These are phyloP conservation scores for Ophidiomyces ophidiicola DNA, from an alignment of 2,329 filamentous ascomycete genomes.

Conservation along the genomic window DNA sequence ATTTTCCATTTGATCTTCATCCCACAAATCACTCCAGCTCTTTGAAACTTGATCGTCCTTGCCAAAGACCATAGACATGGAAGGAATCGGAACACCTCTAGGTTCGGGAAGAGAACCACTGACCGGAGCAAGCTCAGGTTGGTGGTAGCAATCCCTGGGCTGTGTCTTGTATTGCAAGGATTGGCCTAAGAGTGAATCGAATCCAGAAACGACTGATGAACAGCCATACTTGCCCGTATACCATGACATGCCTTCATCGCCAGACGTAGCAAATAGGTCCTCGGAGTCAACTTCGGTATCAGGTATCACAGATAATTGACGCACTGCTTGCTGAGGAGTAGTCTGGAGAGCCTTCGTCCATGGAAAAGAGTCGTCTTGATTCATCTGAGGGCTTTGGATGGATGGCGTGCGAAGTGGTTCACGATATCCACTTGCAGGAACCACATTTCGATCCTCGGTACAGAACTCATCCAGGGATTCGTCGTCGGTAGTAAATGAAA, in stretches of 20 bases:
- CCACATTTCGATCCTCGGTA: conserved; percentile 60
- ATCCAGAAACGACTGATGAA: conserved; percentile 68
- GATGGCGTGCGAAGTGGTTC: conserved; percentile 93
- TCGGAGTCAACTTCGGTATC: conserved; percentile 67
- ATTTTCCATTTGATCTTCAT: conserved; percentile 70
- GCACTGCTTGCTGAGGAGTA: conserved; percentile 55
- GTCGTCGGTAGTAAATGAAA: conserved; percentile 89
- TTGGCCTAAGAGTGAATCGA: conserved; percentile 68
- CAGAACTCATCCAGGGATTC: conserved; percentile 91
- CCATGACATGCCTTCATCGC: conserved; percentile 55
- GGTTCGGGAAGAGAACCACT: conserved; percentile 61
- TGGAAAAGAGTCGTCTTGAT: conserved; percentile 68
- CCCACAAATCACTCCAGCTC: conserved; percentile 98
- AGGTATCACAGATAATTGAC: conserved; percentile 77
- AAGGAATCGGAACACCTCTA: conserved; percentile 48
- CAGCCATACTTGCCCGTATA: conserved; percentile 64
- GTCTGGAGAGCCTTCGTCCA: conserved; percentile 86
- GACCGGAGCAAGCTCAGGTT: conserved; percentile 57
- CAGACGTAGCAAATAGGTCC: conserved; percentile 72
- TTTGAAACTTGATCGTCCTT: conserved; percentile 74
- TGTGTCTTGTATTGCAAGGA: conserved; percentile 66
- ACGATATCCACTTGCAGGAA: conserved; percentile 73
- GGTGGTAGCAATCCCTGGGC: conserved; percentile 33
- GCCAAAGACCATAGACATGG: conserved; percentile 69
- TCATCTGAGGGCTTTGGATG: conserved; percentile 72